A percentile compares a stretch with the other conserved stretches of the same genome.
phyloP scores from a whole-genome alignment of 2,329 filamentous ascomycete species.

The Ilyonectria sp. region DNA sequence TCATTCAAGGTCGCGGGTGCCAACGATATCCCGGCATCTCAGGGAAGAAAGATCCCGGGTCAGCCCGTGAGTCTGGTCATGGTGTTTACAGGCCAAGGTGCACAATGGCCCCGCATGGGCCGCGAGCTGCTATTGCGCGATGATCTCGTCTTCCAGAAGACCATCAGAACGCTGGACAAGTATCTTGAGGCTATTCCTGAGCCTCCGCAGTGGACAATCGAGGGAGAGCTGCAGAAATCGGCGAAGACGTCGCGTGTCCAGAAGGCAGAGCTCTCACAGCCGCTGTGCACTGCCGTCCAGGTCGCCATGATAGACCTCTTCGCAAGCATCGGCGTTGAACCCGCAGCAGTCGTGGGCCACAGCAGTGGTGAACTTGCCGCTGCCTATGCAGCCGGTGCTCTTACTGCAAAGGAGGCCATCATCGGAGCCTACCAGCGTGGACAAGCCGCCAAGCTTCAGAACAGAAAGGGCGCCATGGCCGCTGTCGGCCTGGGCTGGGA shows the following conservation, averaged over 20 bases:
- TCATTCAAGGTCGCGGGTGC: conserved; percentile 22
- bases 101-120: conserved; percentile 53
- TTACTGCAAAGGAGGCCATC: conserved; percentile 56
- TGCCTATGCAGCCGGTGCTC: conserved; percentile 57
- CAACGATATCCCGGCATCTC: too few relatives aligned
- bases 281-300: conserved; percentile 61
- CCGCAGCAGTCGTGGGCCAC: conserved; percentile 58
- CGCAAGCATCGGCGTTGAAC: conserved; percentile 48
- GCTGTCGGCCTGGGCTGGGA: conserved; percentile 55
- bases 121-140: conserved; percentile 37
- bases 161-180: conserved; percentile 26
- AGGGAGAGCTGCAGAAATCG: conserved; percentile 39
- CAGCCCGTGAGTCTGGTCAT: conserved; percentile 27
- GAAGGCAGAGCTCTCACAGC: conserved; percentile 53
- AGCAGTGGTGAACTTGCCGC: conserved; percentile 62
- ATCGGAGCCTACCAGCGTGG: conserved; percentile 56
- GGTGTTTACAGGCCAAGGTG: conserved; percentile 56
- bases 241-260: conserved; percentile 45
- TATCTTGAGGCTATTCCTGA: conserved; percentile 16
- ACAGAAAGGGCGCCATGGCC: conserved; percentile 54
- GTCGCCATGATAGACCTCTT: conserved; percentile 58
- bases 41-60: too few relatives aligned
- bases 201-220: conserved; percentile 15
- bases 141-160: conserved; percentile 19
- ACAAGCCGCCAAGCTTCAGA: background rate